Percentiles rank a stretch among this genome's conserved stretches.
These are phyloP conservation scores for Thalia dealbata DNA, from an alignment of 176 grass and related monocot species.

Conservation along the genomic window DNA sequence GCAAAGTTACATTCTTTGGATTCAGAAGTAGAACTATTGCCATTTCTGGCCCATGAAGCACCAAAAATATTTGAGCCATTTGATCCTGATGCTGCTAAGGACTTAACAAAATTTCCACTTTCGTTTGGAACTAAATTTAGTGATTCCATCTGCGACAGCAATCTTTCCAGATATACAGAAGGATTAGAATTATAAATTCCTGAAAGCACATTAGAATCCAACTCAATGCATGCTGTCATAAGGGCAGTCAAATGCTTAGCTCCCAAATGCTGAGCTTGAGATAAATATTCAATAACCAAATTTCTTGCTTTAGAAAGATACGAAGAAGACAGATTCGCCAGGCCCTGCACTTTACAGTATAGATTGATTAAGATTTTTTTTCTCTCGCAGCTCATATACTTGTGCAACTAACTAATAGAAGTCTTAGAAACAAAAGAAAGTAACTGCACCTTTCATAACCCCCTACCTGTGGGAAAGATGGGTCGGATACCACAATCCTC, in stretches of 20 bases:
- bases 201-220: slow-evolving; percentile 34
- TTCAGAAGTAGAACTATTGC: slow-evolving; percentile 5
- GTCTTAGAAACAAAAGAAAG: neutral
- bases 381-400: neutral
- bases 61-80: neutral
- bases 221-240: slow-evolving; percentile 42
- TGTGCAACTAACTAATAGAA: neutral
- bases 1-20: slow-evolving; percentile 18
- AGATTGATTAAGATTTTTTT: neutral
- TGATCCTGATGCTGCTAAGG: neutral
- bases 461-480: slow-evolving; percentile 46
- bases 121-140: slow-evolving; percentile 11
- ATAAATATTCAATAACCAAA: slow-evolving; percentile 52
- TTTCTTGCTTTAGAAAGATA: slow-evolving; percentile 35
- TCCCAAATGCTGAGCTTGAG: slow-evolving; percentile 30
- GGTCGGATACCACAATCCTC: slow-evolving; percentile 31
- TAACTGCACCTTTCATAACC: neutral
- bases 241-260: slow-evolving; percentile 44
- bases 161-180: slow-evolving; percentile 32
- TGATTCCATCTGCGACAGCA: slow-evolving; percentile 27
- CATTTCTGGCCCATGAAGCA: neutral
- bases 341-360: slow-evolving; percentile 37
- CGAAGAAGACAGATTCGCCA: slow-evolving; percentile 32
- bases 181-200: neutral
- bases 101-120: neutral